phyloP scores from a whole-genome alignment of 192 early-diverging fungal genomes.

The Backusella westeae region DNA sequence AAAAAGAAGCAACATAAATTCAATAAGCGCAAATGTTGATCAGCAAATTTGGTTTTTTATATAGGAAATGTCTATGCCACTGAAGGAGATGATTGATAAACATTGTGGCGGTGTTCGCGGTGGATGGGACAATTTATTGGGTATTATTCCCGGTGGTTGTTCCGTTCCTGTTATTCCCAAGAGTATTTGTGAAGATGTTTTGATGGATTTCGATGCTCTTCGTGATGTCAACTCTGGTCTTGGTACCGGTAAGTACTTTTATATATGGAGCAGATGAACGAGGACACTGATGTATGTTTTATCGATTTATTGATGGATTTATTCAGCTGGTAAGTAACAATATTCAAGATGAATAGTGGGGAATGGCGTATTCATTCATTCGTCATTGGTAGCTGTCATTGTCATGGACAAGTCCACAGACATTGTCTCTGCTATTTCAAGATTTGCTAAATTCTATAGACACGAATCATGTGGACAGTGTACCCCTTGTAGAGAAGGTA shows the following conservation, averaged over 20 bases:
- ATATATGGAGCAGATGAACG: too few relatives aligned
- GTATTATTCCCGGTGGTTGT: conserved; percentile 95
- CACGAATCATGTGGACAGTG: conserved; percentile 99
- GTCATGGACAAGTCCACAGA: conserved; percentile 99
- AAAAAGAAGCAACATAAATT: background rate
- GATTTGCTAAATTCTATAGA: conserved; percentile 91
- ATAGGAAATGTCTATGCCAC: conserved; percentile 91
- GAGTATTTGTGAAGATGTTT: conserved; percentile 81
- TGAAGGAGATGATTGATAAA: conserved; percentile 88
- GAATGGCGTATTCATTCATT: background rate
- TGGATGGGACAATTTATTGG: conserved; percentile 98
- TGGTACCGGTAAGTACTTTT: conserved; percentile 67
- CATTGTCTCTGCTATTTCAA: conserved; percentile 89
- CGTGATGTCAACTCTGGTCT: conserved; percentile 91
- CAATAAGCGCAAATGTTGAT: background rate
- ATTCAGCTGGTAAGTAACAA: background rate
- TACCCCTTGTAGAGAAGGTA: conserved; percentile 98
- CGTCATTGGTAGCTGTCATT: conserved; percentile 67
- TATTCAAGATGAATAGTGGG: background rate
- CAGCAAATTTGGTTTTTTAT: background rate
- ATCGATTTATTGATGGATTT: background rate
- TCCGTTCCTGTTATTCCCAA: conserved; percentile 91
- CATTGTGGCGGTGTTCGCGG: conserved; percentile 97
- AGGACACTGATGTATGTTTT: conserved; percentile 15
- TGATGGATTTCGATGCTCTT: conserved; percentile 99